Evolutionary conservation across 1,139 yeast species (phyloP).

Genomic region (Geotrichum bryndzae): DNA sequence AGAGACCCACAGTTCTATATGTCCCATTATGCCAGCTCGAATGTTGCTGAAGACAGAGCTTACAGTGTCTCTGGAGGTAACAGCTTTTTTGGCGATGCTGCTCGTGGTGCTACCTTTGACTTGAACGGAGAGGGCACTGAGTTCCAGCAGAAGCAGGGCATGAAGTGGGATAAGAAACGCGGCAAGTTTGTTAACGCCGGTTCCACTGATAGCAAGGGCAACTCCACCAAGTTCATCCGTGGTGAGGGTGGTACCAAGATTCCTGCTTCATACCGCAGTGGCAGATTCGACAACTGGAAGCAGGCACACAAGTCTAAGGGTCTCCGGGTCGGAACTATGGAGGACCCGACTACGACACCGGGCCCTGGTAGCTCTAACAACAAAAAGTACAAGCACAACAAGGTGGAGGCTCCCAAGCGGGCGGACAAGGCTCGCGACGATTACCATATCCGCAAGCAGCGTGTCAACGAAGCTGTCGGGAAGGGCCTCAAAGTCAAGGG

Average conservation of each 20-base stretch:
- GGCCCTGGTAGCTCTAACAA: constrained; percentile 30
- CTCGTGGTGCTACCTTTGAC: constrained; percentile 79
- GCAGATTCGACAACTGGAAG: constrained; percentile 89
- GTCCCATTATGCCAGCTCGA: constrained; percentile 73
- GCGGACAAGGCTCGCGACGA: constrained; percentile 91
- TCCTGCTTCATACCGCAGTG: constrained; percentile 89
- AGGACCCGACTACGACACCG: constrained; percentile 28
- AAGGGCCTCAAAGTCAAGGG: constrained; percentile 75
- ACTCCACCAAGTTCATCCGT: constrained; percentile 60
- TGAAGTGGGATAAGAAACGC: constrained; percentile 91
- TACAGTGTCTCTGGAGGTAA: constrained; percentile 40
- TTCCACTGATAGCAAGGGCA: constrained; percentile 47
- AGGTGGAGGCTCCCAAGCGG: constrained; percentile 71
- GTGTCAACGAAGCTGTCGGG: constrained; percentile 74
- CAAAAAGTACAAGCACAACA: constrained; percentile 62
- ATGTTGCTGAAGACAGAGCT: constrained; percentile 80
- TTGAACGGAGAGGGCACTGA: constrained; percentile 57
- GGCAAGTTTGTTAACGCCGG: constrained; percentile 82
- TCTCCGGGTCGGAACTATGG: constrained; percentile 52
- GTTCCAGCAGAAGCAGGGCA: constrained; percentile 57
- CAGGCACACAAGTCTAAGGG: constrained; percentile 53
- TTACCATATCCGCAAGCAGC: constrained; percentile 73
- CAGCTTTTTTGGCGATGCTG: constrained; percentile 64
- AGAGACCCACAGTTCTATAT: constrained; percentile 81
- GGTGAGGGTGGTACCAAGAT: constrained; percentile 93